A percentile compares a stretch with the other conserved stretches of the same genome.
Evolutionary conservation across 192 early-diverging fungal species (phyloP).

Genomic region (Coemansia reversa): DNA sequence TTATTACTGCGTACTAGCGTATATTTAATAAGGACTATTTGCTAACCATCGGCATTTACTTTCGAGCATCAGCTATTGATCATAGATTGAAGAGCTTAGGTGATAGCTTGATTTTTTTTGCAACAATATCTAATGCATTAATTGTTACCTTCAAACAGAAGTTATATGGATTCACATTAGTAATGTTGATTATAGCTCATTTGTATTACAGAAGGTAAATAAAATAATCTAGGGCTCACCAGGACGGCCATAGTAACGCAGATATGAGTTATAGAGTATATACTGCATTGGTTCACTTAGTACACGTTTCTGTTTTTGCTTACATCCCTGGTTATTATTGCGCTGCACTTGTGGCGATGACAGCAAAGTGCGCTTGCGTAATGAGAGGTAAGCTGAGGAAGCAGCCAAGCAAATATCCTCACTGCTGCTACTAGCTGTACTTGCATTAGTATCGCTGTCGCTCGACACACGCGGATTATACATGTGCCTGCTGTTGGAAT

Average conservation of each 20-base stretch:
- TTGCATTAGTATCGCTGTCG: slow-evolving; percentile 18
- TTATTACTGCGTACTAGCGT: too few relatives aligned
- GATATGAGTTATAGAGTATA: slow-evolving; percentile 50
- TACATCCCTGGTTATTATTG: slow-evolving; percentile 9
- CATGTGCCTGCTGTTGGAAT: background rate
- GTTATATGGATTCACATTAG: too few relatives aligned
- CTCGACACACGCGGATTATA: slow-evolving; percentile 2
- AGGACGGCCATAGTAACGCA: slow-evolving; percentile 50
- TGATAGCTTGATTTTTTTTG: too few relatives aligned
- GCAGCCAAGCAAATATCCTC: background rate
- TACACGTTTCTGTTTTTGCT: slow-evolving; percentile 37
- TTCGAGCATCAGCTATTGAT: too few relatives aligned
- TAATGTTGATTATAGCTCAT: background rate
- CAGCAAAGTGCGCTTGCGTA: background rate
- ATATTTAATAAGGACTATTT: too few relatives aligned
- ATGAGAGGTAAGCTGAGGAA: background rate
- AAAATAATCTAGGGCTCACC: slow-evolving; percentile 14
- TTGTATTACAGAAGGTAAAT: slow-evolving; percentile 5
- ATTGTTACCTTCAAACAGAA: too few relatives aligned
- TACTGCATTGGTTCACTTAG: slow-evolving; percentile 54
- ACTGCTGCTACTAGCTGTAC: slow-evolving; percentile 1
- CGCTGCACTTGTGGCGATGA: slow-evolving; percentile 2
- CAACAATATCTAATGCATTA: too few relatives aligned
- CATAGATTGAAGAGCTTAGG: too few relatives aligned
- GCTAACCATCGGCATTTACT: too few relatives aligned